These are phyloP conservation scores for Physcomitrium patens DNA, from an alignment of 225 moss, liverwort and hornwort genomes.

Conservation along the genomic window DNA sequence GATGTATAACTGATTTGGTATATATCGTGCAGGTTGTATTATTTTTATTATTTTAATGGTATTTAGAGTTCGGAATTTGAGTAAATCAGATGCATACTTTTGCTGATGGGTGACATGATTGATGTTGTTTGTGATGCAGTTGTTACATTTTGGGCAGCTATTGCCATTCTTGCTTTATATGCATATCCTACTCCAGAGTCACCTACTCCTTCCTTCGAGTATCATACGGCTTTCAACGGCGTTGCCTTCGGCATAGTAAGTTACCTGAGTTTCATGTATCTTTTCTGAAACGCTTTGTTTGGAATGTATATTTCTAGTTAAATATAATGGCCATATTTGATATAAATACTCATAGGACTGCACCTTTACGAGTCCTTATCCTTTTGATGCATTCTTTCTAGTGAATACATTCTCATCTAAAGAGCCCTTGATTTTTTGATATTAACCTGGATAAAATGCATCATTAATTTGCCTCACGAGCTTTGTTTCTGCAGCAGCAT, in stretches of 20 bases:
- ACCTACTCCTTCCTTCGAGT: slow-evolving; percentile 77
- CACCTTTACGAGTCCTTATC: slow-evolving; percentile 13
- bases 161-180: slow-evolving; percentile 68
- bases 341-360: neutral
- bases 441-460: neutral
- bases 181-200: slow-evolving; percentile 86
- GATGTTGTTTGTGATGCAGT: slow-evolving; percentile 55
- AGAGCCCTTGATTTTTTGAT: too few relatives aligned
- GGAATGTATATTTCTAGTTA: neutral
- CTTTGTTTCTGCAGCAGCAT: slow-evolving; percentile 16
- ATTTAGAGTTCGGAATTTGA: slow-evolving; percentile 20
- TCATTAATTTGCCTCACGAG: slow-evolving; percentile 8
- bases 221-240: slow-evolving; percentile 87
- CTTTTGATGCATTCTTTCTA: neutral
- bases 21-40: neutral
- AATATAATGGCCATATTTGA: neutral
- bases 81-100: neutral
- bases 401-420: slow-evolving; percentile 12
- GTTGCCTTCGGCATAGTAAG: slow-evolving; percentile 88
- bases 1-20: neutral
- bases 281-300: slow-evolving; percentile 4
- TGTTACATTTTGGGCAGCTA: slow-evolving; percentile 75
- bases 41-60: slow-evolving; percentile 7
- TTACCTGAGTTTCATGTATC: slow-evolving; percentile 2
- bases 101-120: slow-evolving; percentile 24